Evolutionary conservation across 192 early-diverging fungal genomes (phyloP), one percentile per base, ranked within the genome.

Genomic region (Backusella psychrophila): DNA sequence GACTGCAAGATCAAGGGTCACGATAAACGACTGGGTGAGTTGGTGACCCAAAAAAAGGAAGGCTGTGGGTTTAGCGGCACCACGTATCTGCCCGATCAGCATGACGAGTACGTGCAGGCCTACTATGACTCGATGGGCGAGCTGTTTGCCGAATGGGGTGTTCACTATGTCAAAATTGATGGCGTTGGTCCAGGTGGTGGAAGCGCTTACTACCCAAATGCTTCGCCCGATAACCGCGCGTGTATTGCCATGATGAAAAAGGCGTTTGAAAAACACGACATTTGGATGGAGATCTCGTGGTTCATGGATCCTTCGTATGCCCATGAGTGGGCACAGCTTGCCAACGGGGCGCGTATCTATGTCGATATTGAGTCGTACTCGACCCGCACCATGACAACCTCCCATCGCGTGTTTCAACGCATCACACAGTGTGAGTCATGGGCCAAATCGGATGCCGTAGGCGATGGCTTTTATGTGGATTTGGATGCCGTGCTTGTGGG

Each of bases 261-360:
- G 2, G 74, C 69, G 0, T 80, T 80, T 39, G 34, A 72, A 44
- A 75, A 72, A 46, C 79, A 73, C 44, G 72, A 76, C 31, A 80
- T 80, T 17, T 80, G 79, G 79, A 76, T 80, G 74, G 74, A 80
- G 49, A 59, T 80, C 12, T 80, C 79, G 2, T 80, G 79, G 79
- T 80, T 73, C 17, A 26, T 80, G 15, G 79, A 80, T 39, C 65
- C 49, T 42, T 38, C 42, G 2, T 76, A 76, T 76, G 71, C 71
- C 0, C 34, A 65, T 8, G 75, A 80, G 36, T 80, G 74, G 74
- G 71, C 49, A 3, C 38, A n/a, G n/a, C 34, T 75, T 5, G 63
- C 67, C 4, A 80, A 80, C 56, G 79, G 79, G 36, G 79, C 53
- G 2, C 69, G 79, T 23, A 53, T 80, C 9, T 80, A 56, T 44